Evolutionary conservation across 306 rosid species (phyloP).

Genomic region (Trifolium fragiferum): DNA sequence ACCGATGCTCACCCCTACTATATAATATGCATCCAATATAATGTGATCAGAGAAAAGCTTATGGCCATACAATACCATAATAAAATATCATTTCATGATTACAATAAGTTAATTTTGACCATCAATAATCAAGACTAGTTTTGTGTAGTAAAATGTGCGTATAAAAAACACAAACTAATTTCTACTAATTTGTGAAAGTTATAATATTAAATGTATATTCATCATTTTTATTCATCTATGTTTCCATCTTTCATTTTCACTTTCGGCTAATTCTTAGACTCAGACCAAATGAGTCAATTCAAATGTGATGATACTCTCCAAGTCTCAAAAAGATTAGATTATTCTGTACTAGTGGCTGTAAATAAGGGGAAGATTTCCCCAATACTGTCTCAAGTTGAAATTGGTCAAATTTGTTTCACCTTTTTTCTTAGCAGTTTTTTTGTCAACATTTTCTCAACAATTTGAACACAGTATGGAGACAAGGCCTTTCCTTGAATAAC

Average conservation of each 20-base stretch:
- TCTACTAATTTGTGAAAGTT: slow-evolving; percentile 10
- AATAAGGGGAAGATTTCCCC: not conserved
- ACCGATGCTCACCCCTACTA: too few relatives aligned
- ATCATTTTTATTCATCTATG: not conserved
- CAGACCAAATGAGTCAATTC: slow-evolving; percentile 20
- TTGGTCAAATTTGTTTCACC: not conserved
- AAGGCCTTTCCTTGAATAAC: not conserved
- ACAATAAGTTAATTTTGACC: slow-evolving; percentile 4
- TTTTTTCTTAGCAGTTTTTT: not conserved
- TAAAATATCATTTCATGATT: not conserved
- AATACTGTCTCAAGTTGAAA: not conserved
- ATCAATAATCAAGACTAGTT: not conserved
- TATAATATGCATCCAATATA: not conserved
- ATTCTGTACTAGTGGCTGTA: slow-evolving; percentile 17
- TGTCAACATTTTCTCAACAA: not conserved
- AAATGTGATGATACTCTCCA: slow-evolving; percentile 22
- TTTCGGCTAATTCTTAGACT: slow-evolving; percentile 31
- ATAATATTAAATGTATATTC: not conserved
- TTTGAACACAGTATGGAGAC: not conserved
- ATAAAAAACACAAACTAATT: not conserved
- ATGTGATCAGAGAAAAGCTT: not conserved
- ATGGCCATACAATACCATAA: not conserved
- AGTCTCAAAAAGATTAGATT: not conserved
- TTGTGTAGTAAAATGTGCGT: not conserved
- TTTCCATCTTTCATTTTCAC: slow-evolving; percentile 18